These are phyloP conservation scores for Mucor sp. DNA, from an alignment of 371 early-diverging fungal species.

Conservation along the genomic window DNA sequence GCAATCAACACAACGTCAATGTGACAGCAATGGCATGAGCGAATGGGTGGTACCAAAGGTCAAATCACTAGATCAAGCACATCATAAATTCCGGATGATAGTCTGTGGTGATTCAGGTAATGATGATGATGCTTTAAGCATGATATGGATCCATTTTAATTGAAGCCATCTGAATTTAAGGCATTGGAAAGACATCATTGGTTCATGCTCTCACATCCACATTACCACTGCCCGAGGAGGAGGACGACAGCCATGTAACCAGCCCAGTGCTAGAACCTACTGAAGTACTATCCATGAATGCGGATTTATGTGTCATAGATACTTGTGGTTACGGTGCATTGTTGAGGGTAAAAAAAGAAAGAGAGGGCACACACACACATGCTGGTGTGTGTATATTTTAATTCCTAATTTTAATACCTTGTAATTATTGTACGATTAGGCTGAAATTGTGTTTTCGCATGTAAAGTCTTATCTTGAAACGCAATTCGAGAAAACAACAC, in stretches of 20 bases:
- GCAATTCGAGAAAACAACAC: constrained; percentile 39
- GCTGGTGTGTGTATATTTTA: constrained; percentile 14
- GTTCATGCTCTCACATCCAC: constrained; percentile 43
- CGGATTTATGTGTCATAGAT: constrained; percentile 56
- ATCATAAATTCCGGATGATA: constrained; percentile 44
- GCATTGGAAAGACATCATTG: constrained; percentile 57
- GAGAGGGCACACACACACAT: too few species aligned
- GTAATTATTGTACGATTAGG: constrained; percentile 19
- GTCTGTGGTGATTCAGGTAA: constrained; percentile 64
- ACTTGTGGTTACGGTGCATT: constrained; percentile 62
- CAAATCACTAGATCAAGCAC: constrained; percentile 2
- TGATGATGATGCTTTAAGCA: neutral
- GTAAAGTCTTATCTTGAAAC: constrained; percentile 38
- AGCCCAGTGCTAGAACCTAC: constrained; percentile 8
- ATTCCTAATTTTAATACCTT: neutral
- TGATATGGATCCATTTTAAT: neutral
- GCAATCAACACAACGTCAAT: neutral
- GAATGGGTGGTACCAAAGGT: constrained; percentile 7
- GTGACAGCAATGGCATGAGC: neutral
- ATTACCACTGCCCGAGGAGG: constrained; percentile 14
- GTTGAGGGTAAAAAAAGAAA: constrained; percentile 47
- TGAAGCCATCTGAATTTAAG: constrained; percentile 10
- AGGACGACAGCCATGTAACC: neutral
- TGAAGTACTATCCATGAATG: constrained; percentile 11
- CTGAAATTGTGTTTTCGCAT: constrained; percentile 31